Evolutionary conservation across 1,139 yeast species (phyloP), one percentile per base, ranked within the genome.

Genomic region (Sugiyamaella sp.): DNA sequence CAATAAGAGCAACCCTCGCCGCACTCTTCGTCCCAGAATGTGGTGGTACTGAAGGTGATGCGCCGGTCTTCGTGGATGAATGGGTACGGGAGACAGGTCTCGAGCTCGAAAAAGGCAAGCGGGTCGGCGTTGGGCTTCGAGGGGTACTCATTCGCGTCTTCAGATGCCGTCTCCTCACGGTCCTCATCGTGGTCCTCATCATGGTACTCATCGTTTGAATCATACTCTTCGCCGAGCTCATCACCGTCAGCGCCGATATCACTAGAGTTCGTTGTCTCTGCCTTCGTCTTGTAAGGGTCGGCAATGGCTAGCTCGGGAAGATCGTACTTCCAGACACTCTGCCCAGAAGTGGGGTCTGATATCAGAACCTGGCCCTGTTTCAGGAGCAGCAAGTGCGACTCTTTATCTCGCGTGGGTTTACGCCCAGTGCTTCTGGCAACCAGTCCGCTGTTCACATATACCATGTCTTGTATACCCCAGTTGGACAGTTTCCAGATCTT

Each of bases 61-160:
- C 68, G 66, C 24, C 72, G 63, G 52, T 76, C 77, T 49, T 75
- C 77, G 58, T 80, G 77, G 38, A 81, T 65, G 49, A 78, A 78
- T 27, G 79, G 72, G 60, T 75, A 81, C 1, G 87, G 85, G 19
- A 74, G 71, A 60, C 86, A 80, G 0, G 89, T 81, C 59, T 85
- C 89, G 54, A 85, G 79, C 64, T 85, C 90, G 38, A 82, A 80
- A 57, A 80, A 80, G 0, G 86, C 77, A 38, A 84, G 67, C 0
- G 86, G 84, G 49, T 74, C 71, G 5, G 24, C 35, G 2, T 20
- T 25, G 2, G 46, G 50, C 6, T 44, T 33, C 27, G 43, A 27
- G 29, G 19, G 52, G 12, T 8, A 6, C 9, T 21, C 29, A 35
- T 10, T 33, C 17, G 5, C 27, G 27, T 27, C 22, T 24, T 27